Evolutionary conservation across 495 filamentous ascomycete species (phyloP), one percentile per base, ranked within the genome.

Genomic region (Talaromyces trachyspermus): DNA sequence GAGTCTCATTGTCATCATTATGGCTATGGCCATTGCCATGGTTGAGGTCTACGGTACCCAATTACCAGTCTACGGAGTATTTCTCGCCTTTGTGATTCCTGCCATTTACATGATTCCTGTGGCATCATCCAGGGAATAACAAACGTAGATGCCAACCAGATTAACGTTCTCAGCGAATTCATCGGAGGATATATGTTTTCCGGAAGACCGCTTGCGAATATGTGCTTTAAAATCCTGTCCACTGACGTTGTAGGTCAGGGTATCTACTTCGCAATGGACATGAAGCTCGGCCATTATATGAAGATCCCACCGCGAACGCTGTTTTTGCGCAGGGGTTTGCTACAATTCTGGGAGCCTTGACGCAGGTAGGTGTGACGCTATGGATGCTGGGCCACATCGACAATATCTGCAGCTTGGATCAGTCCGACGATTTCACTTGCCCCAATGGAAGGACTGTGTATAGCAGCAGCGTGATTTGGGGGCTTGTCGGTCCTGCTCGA

Each of bases 61-160:
- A 58, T 73, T 91, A 2, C 87, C 87, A 0, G 88, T 87, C 74
- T 90, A 89, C 54, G 88, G 87, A 4, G 66, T 92, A 5, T 71
- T 92, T 4, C 70, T 92, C 5, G 85, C 85, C 2, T 68, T 92
- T 8, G 72, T 71, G 27, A 88, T 91, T 36, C 85, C 84, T 39
- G 75, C 77, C 5, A 55, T 87, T 5, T 77, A 89, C 36, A 90
- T 91, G 66, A 80, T 91, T 36, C 88, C 18, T 88, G 87, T 55
- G 87, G 87, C 44, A 90, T 91, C 38, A 79, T 91, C 42, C 88
- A 88, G 77, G 88, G 86, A 2, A 88, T 91, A 50, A 89, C 88
- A 15, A 91, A 92, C 59, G 86, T 89, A 44, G 83, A 89, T 54
- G 83, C 76, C 49, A 84, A 78, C 57, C 52, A 65, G 55, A 41